Percentiles rank a stretch among this genome's conserved stretches.
phyloP scores from a whole-genome alignment of 345 rosid species.

The Rhodamnia rubescens region DNA sequence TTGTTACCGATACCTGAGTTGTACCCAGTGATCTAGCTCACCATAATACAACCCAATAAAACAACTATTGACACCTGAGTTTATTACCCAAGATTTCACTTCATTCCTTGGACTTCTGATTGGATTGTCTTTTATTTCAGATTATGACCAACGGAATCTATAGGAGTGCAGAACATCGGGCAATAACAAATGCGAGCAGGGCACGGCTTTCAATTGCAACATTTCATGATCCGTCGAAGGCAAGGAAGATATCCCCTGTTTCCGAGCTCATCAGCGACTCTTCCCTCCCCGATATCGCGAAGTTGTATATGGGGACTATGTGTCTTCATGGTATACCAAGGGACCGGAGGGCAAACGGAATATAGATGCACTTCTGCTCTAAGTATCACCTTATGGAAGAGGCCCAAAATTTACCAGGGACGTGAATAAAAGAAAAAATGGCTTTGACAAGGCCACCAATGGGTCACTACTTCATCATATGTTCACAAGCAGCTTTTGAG shows the following conservation, averaged over 20 bases:
- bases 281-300: conserved; percentile 33
- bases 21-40: background rate
- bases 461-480: background rate
- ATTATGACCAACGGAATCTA: conserved; percentile 73
- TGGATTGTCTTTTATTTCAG: conserved; percentile 21
- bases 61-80: background rate
- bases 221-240: conserved; percentile 84
- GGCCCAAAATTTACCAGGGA: background rate
- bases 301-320: conserved; percentile 51
- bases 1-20: background rate
- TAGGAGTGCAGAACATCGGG: conserved; percentile 60
- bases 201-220: conserved; percentile 69
- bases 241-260: conserved; percentile 45
- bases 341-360: conserved; percentile 79
- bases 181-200: conserved; percentile 47
- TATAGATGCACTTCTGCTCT: conserved; percentile 45
- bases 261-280: conserved; percentile 25
- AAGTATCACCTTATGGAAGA: background rate
- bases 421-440: background rate
- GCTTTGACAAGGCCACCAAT: background rate
- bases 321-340: conserved; percentile 71
- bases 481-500: background rate
- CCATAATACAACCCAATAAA: background rate
- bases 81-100: background rate
- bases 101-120: background rate